These are phyloP conservation scores for Proliferodiscus dingleyae DNA, from an alignment of 2,329 filamentous ascomycete species.

Conservation along the genomic window DNA sequence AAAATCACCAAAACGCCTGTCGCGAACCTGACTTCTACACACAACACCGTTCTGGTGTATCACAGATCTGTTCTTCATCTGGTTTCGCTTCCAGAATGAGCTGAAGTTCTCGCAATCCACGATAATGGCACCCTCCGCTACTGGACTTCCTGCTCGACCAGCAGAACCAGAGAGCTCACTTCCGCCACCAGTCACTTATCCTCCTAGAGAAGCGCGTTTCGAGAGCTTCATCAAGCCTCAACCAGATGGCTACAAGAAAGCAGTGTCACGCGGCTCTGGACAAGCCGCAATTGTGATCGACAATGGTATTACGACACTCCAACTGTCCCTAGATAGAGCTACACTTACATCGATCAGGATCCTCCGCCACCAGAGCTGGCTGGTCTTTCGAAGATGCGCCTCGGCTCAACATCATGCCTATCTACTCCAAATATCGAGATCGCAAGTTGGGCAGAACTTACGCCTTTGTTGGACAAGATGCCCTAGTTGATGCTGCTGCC, in stretches of 20 bases:
- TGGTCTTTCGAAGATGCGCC: constrained; percentile 92
- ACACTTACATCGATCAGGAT: constrained; percentile 52
- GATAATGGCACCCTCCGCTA: constrained; percentile 32
- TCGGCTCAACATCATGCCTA: constrained; percentile 74
- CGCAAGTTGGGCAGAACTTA: constrained; percentile 89
- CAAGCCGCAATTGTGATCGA: constrained; percentile 89
- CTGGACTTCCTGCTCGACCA: constrained; percentile 27
- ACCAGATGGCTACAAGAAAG: constrained; percentile 60
- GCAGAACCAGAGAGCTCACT: constrained; percentile 41
- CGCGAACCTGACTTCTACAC: constrained; percentile 4
- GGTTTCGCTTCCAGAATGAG: constrained; percentile 49
- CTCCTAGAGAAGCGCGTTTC: constrained; percentile 58
- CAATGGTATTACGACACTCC: constrained; percentile 63
- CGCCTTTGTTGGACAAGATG: constrained; percentile 86
- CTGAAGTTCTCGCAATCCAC: constrained; percentile 32
- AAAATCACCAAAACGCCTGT: constrained; percentile 4
- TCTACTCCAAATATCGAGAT: constrained; percentile 93
- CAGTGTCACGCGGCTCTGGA: constrained; percentile 49
- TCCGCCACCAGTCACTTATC: constrained; percentile 52
- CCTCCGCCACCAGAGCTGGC: constrained; percentile 82
- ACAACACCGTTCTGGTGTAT: not conserved
- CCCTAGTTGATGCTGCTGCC: constrained; percentile 90
- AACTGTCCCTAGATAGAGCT: constrained; percentile 10
- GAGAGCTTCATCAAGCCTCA: constrained; percentile 50
- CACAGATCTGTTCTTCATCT: not conserved